Percentiles rank a stretch among this genome's conserved stretches.
Conservation (phyloP, 345 rosid species). For the Aurinia saxatilis region DNA sequence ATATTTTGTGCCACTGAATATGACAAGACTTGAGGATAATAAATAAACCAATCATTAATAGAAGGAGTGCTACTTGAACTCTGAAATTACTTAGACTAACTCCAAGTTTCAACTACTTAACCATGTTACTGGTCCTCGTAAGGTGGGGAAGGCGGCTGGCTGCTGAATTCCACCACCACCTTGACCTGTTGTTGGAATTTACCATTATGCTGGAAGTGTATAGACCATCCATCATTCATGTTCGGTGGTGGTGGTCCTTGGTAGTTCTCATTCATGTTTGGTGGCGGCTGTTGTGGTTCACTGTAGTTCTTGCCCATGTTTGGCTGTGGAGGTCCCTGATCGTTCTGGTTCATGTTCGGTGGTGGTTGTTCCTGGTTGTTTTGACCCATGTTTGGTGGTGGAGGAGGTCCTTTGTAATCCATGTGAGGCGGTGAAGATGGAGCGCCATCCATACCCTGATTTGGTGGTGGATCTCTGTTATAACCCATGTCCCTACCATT, state of each 20-base stretch:
- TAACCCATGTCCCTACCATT: slow-evolving; percentile 28
- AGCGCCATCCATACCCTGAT: slow-evolving; percentile 31
- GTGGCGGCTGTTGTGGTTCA: background rate
- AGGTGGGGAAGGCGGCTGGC: slow-evolving; percentile 15
- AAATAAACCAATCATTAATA: background rate
- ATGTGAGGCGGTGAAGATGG: slow-evolving; percentile 21
- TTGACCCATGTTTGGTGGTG: slow-evolving; percentile 4
- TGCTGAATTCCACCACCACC: too few species aligned
- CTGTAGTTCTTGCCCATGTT: slow-evolving; percentile 11
- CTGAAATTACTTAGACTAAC: background rate
- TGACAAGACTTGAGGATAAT: background rate
- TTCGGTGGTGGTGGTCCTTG: too few species aligned
- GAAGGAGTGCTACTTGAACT: background rate
- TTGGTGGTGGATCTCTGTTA: slow-evolving; percentile 17
- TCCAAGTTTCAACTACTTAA: slow-evolving; percentile 16
- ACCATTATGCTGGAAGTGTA: too few species aligned
- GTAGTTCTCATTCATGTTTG: background rate
- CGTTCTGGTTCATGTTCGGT: slow-evolving; percentile 4
- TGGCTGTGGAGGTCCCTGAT: slow-evolving; percentile 9
- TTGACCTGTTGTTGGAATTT: too few species aligned
- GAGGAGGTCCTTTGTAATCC: background rate
- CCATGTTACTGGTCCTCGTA: background rate
- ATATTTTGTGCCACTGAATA: too few species aligned
- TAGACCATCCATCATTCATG: too few species aligned
- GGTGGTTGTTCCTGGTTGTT: slow-evolving; percentile 19